Percentiles rank a stretch among this genome's conserved stretches.
Conservation (phyloP, 169 alveolate genomes). For the Perkinsus olseni region DNA sequence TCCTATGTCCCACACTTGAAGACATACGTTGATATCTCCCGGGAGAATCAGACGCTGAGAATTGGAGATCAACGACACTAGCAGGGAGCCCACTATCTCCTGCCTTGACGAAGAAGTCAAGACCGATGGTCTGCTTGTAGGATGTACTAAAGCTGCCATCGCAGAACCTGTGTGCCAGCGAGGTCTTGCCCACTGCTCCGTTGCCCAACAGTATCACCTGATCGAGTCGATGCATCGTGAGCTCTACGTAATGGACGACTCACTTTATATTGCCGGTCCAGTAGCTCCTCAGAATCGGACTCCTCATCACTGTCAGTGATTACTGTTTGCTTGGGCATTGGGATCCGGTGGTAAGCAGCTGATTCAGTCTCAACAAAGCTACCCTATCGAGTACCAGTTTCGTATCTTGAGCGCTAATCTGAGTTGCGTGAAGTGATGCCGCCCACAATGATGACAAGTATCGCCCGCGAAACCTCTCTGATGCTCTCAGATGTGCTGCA, state of each 20-base stretch:
- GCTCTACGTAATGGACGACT: not conserved
- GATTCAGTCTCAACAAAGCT: too few species aligned
- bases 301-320: conserved; percentile 28
- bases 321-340: not conserved
- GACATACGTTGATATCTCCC: conserved; percentile 25
- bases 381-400: too few species aligned
- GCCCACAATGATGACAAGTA: too few species aligned
- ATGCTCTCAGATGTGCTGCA: too few species aligned
- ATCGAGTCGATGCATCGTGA: not conserved
- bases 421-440: too few species aligned
- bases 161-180: conserved; percentile 47
- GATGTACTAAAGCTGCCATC: conserved; percentile 49
- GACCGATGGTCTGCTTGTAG: conserved; percentile 64
- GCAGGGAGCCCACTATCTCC: not conserved
- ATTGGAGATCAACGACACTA: not conserved
- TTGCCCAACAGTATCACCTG: conserved; percentile 52
- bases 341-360: too few species aligned
- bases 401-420: too few species aligned
- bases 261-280: conserved; percentile 19
- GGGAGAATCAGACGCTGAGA: conserved; percentile 38
- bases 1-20: conserved; percentile 64
- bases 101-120: conserved; percentile 45
- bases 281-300: conserved; percentile 9
- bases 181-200: conserved; percentile 64
- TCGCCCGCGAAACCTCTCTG: too few species aligned